Evolutionary conservation across 305 asterid species (phyloP).

Genomic region (Fraxinus ornus): DNA sequence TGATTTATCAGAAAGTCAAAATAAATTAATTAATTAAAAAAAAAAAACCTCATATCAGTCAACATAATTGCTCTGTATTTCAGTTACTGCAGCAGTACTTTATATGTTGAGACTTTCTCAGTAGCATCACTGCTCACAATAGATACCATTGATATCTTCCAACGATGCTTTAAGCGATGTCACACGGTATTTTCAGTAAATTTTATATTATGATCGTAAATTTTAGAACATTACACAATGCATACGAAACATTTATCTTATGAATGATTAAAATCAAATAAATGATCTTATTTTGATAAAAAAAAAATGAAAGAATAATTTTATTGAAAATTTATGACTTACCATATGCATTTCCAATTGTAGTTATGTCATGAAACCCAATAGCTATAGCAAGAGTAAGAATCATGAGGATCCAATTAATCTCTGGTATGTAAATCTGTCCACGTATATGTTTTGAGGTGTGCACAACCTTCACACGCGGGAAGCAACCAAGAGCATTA

Average conservation of each 20-base stretch:
- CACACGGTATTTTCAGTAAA: not conserved
- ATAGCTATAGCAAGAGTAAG: conserved; percentile 72
- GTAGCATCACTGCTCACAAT: not conserved
- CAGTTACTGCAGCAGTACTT: not conserved
- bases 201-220: not conserved
- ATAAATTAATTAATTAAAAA: too few species aligned
- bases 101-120: not conserved
- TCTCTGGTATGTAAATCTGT: conserved; percentile 78
- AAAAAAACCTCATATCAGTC: not conserved
- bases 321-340: conserved; percentile 29
- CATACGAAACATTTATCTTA: not conserved
- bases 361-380: conserved; percentile 57
- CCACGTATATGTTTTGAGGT: conserved; percentile 72
- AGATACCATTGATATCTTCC: not conserved
- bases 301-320: not conserved
- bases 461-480: conserved; percentile 78
- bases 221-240: not conserved
- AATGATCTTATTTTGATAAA: not conserved
- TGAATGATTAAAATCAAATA: not conserved
- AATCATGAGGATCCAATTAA: conserved; percentile 81
- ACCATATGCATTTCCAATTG: conserved; percentile 90
- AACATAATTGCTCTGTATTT: not conserved
- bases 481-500: conserved; percentile 63
- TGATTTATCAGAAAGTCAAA: not conserved
- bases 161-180: not conserved